phyloP scores from a whole-genome alignment of 352 stramenopile species.

The Phytophthora ohioensis region DNA sequence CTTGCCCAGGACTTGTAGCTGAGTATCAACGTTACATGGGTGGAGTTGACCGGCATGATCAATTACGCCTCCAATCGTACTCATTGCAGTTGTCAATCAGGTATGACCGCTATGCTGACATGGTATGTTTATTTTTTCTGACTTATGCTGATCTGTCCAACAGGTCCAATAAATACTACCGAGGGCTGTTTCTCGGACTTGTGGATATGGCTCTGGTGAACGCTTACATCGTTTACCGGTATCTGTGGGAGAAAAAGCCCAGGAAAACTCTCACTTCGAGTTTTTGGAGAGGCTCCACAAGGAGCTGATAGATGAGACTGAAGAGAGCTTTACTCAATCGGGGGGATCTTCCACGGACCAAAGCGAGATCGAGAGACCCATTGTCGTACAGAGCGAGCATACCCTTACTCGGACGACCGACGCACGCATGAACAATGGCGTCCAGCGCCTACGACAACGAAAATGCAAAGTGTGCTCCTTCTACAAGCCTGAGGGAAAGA shows the following conservation, averaged over 20 bases:
- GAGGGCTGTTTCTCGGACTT: neutral
- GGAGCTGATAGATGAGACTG: constrained; percentile 1
- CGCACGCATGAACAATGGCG: neutral
- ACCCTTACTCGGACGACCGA: neutral
- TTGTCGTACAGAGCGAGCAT: neutral
- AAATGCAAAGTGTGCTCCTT: neutral
- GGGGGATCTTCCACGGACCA: neutral
- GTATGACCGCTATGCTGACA: neutral
- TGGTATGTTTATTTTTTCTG: neutral
- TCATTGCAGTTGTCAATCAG: neutral
- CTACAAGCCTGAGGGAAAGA: too few relatives aligned
- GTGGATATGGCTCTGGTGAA: neutral
- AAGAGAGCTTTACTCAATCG: neutral
- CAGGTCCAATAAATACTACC: neutral
- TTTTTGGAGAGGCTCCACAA: neutral
- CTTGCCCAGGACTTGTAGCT: neutral
- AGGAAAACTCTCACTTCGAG: constrained; percentile 6
- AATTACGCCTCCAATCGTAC: neutral
- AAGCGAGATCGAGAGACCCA: neutral
- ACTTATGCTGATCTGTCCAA: neutral
- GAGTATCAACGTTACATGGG: neutral
- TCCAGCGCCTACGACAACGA: constrained; percentile 1
- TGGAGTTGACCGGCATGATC: too few relatives aligned
- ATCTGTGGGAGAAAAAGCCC: neutral
- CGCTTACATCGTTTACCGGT: neutral